Conservation (phyloP, 768 basidiomycete genomes). For the Multifurca ochricompacta region DNA sequence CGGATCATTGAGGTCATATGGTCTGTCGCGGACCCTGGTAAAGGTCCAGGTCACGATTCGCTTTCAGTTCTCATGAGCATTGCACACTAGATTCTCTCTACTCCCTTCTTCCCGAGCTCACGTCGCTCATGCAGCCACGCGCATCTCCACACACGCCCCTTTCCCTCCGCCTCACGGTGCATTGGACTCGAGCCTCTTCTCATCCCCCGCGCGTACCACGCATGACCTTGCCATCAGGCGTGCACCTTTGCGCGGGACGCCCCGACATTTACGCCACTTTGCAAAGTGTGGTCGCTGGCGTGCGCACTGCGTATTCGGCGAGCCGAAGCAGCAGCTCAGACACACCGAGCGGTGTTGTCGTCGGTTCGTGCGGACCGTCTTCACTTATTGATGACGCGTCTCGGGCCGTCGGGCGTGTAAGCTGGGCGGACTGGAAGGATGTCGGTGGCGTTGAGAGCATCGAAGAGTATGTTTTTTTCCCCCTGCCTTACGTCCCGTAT, state of each 20-base stretch:
- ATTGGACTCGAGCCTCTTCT: slow-evolving; percentile 37
- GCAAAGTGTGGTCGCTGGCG: slow-evolving; percentile 23
- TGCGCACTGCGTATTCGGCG: slow-evolving; percentile 20
- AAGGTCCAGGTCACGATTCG: slow-evolving; percentile 20
- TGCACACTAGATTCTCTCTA: slow-evolving; percentile 28
- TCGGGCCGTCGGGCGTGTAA: slow-evolving; percentile 30
- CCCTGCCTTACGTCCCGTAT: neutral
- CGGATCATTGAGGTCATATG: slow-evolving; percentile 49
- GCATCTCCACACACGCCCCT: slow-evolving; percentile 23
- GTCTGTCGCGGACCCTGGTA: slow-evolving; percentile 40
- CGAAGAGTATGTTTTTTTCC: slow-evolving; percentile 15
- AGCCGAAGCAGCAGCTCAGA: slow-evolving; percentile 1
- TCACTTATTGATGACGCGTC: slow-evolving; percentile 33
- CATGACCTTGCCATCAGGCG: slow-evolving; percentile 24
- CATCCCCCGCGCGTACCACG: slow-evolving; percentile 18
- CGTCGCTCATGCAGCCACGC: slow-evolving; percentile 31
- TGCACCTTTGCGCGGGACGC: slow-evolving; percentile 27
- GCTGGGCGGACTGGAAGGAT: slow-evolving; percentile 24
- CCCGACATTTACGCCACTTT: slow-evolving; percentile 24
- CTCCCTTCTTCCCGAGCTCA: slow-evolving; percentile 33
- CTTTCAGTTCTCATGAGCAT: slow-evolving; percentile 18
- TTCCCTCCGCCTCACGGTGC: slow-evolving; percentile 34
- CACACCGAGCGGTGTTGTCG: slow-evolving; percentile 29
- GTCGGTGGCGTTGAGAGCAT: slow-evolving; percentile 21
- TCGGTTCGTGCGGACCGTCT: slow-evolving; percentile 38